These are phyloP conservation scores for Plasmopara viticola DNA, from an alignment of 352 stramenopile species.

Conservation along the genomic window DNA sequence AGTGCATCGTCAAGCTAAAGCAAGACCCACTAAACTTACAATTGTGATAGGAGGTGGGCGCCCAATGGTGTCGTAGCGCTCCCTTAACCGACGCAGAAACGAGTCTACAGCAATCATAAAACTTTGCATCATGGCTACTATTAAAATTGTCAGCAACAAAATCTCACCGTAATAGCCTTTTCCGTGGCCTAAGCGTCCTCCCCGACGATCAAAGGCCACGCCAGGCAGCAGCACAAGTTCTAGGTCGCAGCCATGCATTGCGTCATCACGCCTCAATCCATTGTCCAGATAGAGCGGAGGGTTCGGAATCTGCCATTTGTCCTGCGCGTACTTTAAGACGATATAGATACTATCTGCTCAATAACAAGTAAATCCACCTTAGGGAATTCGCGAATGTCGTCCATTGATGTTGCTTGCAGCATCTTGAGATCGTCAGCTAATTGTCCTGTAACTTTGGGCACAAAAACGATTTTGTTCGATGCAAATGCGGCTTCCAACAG, in stretches of 20 bases:
- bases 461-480: slow-evolving; percentile 69
- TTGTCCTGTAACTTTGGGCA: slow-evolving; percentile 79
- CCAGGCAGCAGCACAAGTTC: slow-evolving; percentile 80
- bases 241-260: slow-evolving; percentile 41
- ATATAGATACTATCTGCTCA: background rate
- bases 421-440: slow-evolving; percentile 72
- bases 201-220: slow-evolving; percentile 70
- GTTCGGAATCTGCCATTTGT: slow-evolving; percentile 87
- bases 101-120: slow-evolving; percentile 39
- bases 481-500: slow-evolving; percentile 56
- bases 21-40: slow-evolving; percentile 29
- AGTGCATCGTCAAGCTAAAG: background rate
- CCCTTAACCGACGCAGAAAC: slow-evolving; percentile 56
- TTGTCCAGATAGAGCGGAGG: slow-evolving; percentile 31
- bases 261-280: slow-evolving; percentile 32
- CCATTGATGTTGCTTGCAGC: slow-evolving; percentile 51
- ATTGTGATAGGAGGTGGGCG: slow-evolving; percentile 44
- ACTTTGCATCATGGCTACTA: slow-evolving; percentile 7
- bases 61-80: slow-evolving; percentile 34
- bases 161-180: slow-evolving; percentile 83
- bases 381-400: slow-evolving; percentile 74
- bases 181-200: slow-evolving; percentile 79
- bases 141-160: background rate
- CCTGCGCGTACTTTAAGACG: slow-evolving; percentile 26
- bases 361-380: slow-evolving; percentile 33